These are phyloP conservation scores for Salix dunnii DNA, from an alignment of 345 rosid species.

Conservation along the genomic window DNA sequence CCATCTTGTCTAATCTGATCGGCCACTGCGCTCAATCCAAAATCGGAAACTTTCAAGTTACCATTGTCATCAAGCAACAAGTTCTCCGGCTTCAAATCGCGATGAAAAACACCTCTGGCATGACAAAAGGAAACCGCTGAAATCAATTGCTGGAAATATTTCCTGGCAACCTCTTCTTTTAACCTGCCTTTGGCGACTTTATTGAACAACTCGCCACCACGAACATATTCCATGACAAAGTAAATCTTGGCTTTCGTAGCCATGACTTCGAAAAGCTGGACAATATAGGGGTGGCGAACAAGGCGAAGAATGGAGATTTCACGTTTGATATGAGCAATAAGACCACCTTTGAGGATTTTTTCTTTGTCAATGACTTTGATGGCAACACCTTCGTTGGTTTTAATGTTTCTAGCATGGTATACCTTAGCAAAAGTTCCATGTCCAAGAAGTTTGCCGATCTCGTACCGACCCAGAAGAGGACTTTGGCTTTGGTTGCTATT, in stretches of 20 bases:
- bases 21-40: conserved; percentile 26
- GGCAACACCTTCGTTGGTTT: conserved; percentile 22
- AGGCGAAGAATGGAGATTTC: conserved; percentile 29
- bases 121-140: conserved; percentile 25
- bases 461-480: conserved; percentile 23
- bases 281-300: conserved; percentile 26
- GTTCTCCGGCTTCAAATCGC: conserved; percentile 31
- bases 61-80: conserved; percentile 25
- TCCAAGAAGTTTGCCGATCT: conserved; percentile 27
- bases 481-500: not conserved
- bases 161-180: conserved; percentile 23
- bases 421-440: conserved; percentile 28
- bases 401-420: conserved; percentile 20
- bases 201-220: conserved; percentile 25
- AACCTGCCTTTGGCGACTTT: conserved; percentile 27
- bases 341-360: conserved; percentile 23
- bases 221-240: conserved; percentile 27
- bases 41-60: conserved; percentile 23
- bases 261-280: conserved; percentile 29
- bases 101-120: conserved; percentile 25
- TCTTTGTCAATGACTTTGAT: conserved; percentile 29
- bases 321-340: conserved; percentile 23
- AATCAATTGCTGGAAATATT: conserved; percentile 26
- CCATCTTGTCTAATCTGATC: conserved; percentile 25
- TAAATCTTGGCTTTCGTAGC: conserved; percentile 31